Evolutionary conservation across 2,329 filamentous ascomycete genomes (phyloP).

Genomic region (Paraconiothyrium sp.): DNA sequence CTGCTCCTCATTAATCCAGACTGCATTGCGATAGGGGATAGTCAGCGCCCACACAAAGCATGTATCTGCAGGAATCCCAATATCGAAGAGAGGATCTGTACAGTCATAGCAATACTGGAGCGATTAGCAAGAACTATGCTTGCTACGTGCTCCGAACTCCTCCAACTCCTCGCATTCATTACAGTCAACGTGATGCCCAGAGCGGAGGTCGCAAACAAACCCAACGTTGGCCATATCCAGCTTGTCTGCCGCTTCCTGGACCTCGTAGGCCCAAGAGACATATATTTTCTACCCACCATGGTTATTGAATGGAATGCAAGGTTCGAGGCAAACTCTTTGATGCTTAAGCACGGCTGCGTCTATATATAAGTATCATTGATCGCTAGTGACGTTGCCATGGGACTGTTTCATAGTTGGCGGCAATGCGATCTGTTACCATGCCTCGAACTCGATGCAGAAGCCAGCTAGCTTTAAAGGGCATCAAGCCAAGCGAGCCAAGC

Average conservation of each 20-base stretch:
- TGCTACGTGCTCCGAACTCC: slow-evolving; percentile 13
- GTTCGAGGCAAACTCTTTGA: background rate
- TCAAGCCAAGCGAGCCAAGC: background rate
- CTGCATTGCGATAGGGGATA: background rate
- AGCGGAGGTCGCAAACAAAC: slow-evolving; percentile 9
- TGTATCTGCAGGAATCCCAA: slow-evolving; percentile 13
- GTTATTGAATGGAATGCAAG: background rate
- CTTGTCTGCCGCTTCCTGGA: background rate
- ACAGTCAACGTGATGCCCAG: slow-evolving; percentile 6
- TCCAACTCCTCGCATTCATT: slow-evolving; percentile 7
- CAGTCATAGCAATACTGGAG: slow-evolving; percentile 13
- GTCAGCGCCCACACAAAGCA: slow-evolving; percentile 1
- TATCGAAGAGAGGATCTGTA: slow-evolving; percentile 13
- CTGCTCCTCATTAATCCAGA: background rate
- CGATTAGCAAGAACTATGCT: slow-evolving; percentile 2
- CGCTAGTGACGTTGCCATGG: background rate
- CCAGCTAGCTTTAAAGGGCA: background rate
- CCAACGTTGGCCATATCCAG: slow-evolving; percentile 7
- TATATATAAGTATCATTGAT: too few relatives aligned
- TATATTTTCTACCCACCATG: background rate
- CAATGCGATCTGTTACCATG: background rate
- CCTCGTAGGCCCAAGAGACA: background rate
- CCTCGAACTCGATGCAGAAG: background rate
- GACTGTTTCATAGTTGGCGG: too few relatives aligned
- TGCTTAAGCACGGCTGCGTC: background rate